phyloP scores from a whole-genome alignment of 2,329 filamentous ascomycete genomes.

The Colletotrichum eleusines region DNA sequence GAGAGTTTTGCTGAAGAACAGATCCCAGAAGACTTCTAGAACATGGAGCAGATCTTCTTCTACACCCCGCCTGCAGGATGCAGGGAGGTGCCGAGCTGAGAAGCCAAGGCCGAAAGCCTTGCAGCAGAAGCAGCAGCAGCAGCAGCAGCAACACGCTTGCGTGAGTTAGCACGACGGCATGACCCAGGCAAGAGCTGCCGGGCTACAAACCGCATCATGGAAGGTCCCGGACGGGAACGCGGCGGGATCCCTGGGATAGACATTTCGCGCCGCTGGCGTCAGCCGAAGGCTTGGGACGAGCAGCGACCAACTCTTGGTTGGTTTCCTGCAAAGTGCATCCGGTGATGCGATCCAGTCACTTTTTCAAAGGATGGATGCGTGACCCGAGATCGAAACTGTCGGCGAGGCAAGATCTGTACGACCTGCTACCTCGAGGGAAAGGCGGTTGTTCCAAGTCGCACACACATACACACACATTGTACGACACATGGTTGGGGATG shows the following conservation, averaged over 20 bases:
- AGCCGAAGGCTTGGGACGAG: slow-evolving; percentile 33
- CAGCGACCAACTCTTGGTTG: slow-evolving; percentile 1
- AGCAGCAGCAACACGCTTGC: slow-evolving; percentile 3
- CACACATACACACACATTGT: too few relatives aligned
- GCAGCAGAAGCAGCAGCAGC: slow-evolving; percentile 1
- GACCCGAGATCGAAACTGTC: slow-evolving; percentile 25
- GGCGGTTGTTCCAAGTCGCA: neutral
- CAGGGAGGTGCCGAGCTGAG: slow-evolving; percentile 34
- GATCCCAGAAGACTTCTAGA: slow-evolving; percentile 39
- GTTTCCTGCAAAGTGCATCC: neutral
- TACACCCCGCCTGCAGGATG: slow-evolving; percentile 27
- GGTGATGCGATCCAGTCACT: neutral
- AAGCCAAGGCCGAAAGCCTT: slow-evolving; percentile 25
- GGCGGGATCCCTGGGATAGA: slow-evolving; percentile 38
- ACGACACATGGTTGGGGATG: slow-evolving; percentile 16
- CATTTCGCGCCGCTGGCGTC: slow-evolving; percentile 32
- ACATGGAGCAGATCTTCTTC: slow-evolving; percentile 33
- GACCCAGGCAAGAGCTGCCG: slow-evolving; percentile 11
- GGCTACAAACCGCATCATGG: slow-evolving; percentile 34
- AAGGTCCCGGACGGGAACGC: slow-evolving; percentile 37
- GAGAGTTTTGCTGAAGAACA: slow-evolving; percentile 32
- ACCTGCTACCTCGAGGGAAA: slow-evolving; percentile 7
- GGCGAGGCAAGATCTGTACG: slow-evolving; percentile 27
- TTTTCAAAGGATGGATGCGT: slow-evolving; percentile 13
- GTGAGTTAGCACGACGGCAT: slow-evolving; percentile 23